Evolutionary conservation across 805 yeast genomes (phyloP), one percentile per base, ranked within the genome.

Genomic region (Nakazawaea laoshanensis): DNA sequence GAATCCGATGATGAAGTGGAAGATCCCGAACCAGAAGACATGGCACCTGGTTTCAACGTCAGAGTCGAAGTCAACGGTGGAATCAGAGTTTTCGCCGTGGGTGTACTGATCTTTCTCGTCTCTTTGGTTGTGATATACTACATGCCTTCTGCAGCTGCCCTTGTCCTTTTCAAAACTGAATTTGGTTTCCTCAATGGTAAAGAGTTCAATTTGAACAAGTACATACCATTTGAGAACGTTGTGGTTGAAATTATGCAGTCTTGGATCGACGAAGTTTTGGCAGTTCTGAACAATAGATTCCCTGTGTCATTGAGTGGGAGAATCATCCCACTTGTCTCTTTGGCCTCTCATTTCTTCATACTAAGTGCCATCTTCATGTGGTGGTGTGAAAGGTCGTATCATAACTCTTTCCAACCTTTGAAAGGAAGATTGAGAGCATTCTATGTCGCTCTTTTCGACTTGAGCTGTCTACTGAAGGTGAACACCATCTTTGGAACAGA

Each of bases 401-500:
- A 34, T 12, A 11, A n/a, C 7, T 19, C 13, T 15, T 24, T 31
- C 9, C n/a, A 27, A 21, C 79, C 82, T 2, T 43, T 74, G 3
- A 43, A 55, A 28, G 78, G 81, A 0, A 53, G 57, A 2, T 57
- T 67, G 32, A 65, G 92, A 41, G 53, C 58, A 8, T 32, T 70
- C 2, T 80, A 72, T 47, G 63, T 67, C 32, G 42, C 67, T 2
- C 48, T 79, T 19, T 70, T 76, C 46, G 79, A 74, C 37, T 41
- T 74, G 7, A 56, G 65, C 14, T 66, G 79, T 21, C 76, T 94
- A 2, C 46, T 77, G 16, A 89, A 88, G 50, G 94, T 89, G 10
- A 72, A 84, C 37, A 46, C 70, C 9, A 67, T 92, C 17, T 81
- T 88, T 48, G 68, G 77, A 4, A 68, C 85, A 30, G 98, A 92